Base-by-base conservation (phyloP, 192 early-diverging fungal genomes). In the Mortierella claussenii region DNA sequence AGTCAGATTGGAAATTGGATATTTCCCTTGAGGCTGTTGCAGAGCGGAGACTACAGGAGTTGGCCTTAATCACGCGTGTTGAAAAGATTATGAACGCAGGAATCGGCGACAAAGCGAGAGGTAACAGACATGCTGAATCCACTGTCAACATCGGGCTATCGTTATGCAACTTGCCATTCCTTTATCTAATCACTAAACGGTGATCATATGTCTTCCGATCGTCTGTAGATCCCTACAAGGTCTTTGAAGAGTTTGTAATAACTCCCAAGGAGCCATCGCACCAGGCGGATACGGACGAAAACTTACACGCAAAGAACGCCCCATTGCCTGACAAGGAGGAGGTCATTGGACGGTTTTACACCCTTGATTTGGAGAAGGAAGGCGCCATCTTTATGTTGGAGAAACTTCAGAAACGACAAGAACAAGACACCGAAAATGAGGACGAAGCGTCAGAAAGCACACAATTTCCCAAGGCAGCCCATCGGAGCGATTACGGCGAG, bases 11-110 rank as follows among this genome's bases (percentile, higher is more conserved):
- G 88, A 92, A 84, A 63, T 80, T 87, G 15, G 96, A 97, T 71
- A 93, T 89, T 28, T 89, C 87, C 7, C 86, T 76, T 4, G 96
- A 87, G 32, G 96, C 96, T 13, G 90, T 95, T n/a, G 87, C 87
- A 20, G 78, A 81, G 31, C 30, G 73, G 37, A 88, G 95, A 47
- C 81, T 91, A 65, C 82, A 86, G 67, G 89, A 90, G 34, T 82
- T 95, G 6, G 79, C 73, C 23, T 27, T 76, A 4, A 76, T 76
- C 13, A 76, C 73, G n/a, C 59, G 73, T 18, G 73, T 76, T 1
- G 73, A 76, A 43, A 76, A 76, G 37, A 76, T 76, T 23, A 76
- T 76, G 73, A 76, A 76, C 27, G 73, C 63, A 0, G 73, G 52
- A 32, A 20, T 67, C 5, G 73, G 73, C 21, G 73, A 76, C 45